phyloP scores from a whole-genome alignment of 2,329 filamentous ascomycete genomes.

The Neopestalotiopsis clavispora region DNA sequence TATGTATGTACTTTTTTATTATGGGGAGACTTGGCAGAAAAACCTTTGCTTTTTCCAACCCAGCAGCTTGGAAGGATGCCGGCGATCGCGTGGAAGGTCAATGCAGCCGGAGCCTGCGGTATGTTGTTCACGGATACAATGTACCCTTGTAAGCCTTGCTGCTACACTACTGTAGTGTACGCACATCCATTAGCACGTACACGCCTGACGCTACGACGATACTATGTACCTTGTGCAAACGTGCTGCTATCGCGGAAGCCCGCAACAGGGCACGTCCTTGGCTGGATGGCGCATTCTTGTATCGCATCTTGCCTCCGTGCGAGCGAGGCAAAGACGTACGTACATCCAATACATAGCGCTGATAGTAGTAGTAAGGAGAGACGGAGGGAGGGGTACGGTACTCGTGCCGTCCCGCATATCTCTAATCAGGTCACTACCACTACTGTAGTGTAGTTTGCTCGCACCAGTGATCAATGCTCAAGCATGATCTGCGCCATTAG shows the following conservation, averaged over 20 bases:
- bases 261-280: constrained; percentile 15
- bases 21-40: neutral
- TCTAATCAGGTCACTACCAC: neutral
- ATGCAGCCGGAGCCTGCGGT: neutral
- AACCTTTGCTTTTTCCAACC: constrained; percentile 4
- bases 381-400: neutral
- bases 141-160: neutral
- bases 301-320: too few relatives aligned
- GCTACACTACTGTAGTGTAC: neutral
- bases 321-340: neutral
- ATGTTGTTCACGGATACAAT: too few relatives aligned
- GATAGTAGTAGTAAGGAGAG: too few relatives aligned
- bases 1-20: neutral
- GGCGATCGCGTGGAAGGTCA: constrained; percentile 6
- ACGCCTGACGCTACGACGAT: neutral
- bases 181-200: neutral
- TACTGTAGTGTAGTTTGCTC: neutral
- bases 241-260: neutral
- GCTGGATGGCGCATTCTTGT: neutral
- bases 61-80: constrained; percentile 12
- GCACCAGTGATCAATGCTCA: neutral
- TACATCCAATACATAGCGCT: neutral
- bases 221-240: too few relatives aligned
- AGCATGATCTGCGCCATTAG: constrained; percentile 16
- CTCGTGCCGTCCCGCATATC: constrained; percentile 19